Base-by-base conservation (phyloP, 2,329 filamentous ascomycete genomes). In the Penicillium fuscoglaucum region DNA sequence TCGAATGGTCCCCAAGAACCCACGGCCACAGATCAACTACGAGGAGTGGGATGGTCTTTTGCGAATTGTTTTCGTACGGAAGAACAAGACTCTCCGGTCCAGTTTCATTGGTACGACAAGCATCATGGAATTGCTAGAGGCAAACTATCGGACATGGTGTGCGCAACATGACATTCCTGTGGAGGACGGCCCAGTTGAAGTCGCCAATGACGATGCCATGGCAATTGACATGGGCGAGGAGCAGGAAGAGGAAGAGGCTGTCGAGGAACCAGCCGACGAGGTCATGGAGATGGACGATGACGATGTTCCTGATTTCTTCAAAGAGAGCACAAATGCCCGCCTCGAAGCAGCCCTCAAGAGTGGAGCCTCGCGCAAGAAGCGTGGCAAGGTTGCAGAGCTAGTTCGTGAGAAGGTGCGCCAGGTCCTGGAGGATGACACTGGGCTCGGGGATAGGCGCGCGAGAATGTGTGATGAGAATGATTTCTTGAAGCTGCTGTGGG, bases 1-100 rank as follows among this genome's bases (percentile, higher is more conserved):
- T 48, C 85, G 93, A 60, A 89, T 97, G 65, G 90, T 93, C 71
- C 92, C 92, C 24, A 96, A 97, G 79, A 83, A 85, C 39, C 92
- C 92, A 12, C 81, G 91, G 39, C 93, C 93, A 53, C 88, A 91
- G 66, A 93, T 98, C 63, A 90, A 87, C 72, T 98, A 93, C 77
- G 91, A 96, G 53, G 95, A 98, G 75, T 97, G 93, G 88, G 93
- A 98, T 71, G 93, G 93, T 10, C 82, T 98, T 72, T 76, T 98
- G 61, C 82, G 91, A 51, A 86, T 96, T 41, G 87, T 87, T 61
- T 96, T 96, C 67, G 87, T 90, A 52, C 82, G 95, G 66, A 95
- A 96, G 79, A 98, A 98, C 77, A 91, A 93, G 75, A 96, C 91
- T 1, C 79, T 98, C 54, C 83, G 92, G 40, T 89, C 91, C 6